These are phyloP conservation scores for Pseudocercospora macadamiae DNA, from an alignment of 2,329 filamentous ascomycete genomes.

Conservation along the genomic window DNA sequence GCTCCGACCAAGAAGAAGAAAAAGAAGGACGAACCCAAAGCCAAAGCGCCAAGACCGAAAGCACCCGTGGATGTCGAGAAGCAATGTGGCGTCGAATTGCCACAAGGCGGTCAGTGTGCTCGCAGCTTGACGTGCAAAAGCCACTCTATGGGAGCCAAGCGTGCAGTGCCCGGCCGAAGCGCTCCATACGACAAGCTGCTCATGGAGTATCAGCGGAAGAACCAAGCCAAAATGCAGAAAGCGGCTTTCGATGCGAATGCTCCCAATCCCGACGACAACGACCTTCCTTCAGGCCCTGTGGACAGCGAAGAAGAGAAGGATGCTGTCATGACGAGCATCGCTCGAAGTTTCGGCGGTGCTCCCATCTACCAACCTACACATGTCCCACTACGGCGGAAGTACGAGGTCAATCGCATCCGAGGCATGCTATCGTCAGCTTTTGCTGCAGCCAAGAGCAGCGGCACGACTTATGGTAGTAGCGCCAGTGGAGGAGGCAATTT, in stretches of 20 bases:
- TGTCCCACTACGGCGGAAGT: slow-evolving; percentile 57
- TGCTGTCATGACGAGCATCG: slow-evolving; percentile 77
- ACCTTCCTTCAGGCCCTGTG: slow-evolving; percentile 72
- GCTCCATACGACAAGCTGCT: slow-evolving; percentile 89
- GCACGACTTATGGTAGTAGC: slow-evolving; percentile 5
- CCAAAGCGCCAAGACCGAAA: slow-evolving; percentile 80
- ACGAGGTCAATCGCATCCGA: slow-evolving; percentile 65
- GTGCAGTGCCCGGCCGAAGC: slow-evolving; percentile 80
- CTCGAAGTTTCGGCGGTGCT: slow-evolving; percentile 71
- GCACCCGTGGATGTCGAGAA: slow-evolving; percentile 90
- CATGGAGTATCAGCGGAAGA: slow-evolving; percentile 76
- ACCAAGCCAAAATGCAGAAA: slow-evolving; percentile 97
- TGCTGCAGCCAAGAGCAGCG: slow-evolving; percentile 34
- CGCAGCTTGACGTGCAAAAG: slow-evolving; percentile 88
- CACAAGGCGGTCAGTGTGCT: slow-evolving; percentile 84
- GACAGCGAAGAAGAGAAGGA: slow-evolving; percentile 95
- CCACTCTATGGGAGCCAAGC: slow-evolving; percentile 90
- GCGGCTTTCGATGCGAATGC: slow-evolving; percentile 94
- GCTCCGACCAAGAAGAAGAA: slow-evolving; percentile 87
- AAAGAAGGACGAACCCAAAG: slow-evolving; percentile 43
- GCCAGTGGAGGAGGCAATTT: slow-evolving; percentile 11
- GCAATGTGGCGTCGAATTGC: slow-evolving; percentile 83
- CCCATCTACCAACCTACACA: slow-evolving; percentile 70
- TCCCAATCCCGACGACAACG: slow-evolving; percentile 75
- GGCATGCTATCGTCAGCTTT: slow-evolving; percentile 65